Evolutionary conservation across 169 alveolate species (phyloP), one percentile per base, ranked within the genome.

Genomic region (Cryptosporidium bovis): DNA sequence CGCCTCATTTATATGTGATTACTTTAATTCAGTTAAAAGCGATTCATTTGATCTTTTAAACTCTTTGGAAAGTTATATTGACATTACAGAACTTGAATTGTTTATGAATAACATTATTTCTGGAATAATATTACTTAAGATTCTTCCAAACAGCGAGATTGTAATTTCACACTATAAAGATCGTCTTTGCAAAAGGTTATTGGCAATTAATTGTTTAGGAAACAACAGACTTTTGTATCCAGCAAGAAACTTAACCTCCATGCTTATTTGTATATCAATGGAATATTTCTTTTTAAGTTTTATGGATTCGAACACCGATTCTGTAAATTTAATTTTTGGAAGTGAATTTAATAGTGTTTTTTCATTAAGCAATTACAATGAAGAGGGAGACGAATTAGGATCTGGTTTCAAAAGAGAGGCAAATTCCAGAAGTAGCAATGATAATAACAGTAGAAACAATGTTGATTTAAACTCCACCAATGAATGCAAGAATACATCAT

Each of bases 111-210:
- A 77, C 8, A 50, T 34, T 15, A 60, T 77, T 40, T 40, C 71
- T 3, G 29, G 77, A 12, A 44, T 60, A 12, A 34, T n/a, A 18
- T 20, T 77, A 2, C 20, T 77, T 3, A 77, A 77, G 24, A 20
- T 77, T 12, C 71, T 77, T 44, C 71, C 60, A 8, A 77, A 77
- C 36, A 31, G 27, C 18, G 87, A 77, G n/a, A 31, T 62, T 15
- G 16, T 77, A 8, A 77, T 77, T 20, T 77, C 87, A 12, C 69
- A 46, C 16, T 77, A 60, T 66, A 77, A 77, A 24, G 87, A 77
- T 46, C 51, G 87, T 18, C 29, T 77, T 5, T 77, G 69, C 27
- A 77, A 60, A 40, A 56, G 87, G 18, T 48, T 77, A 36, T 33
- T 77, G 0, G 51, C 29, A n/a, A 40, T 77, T 6, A 60, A n/a